Evolutionary conservation across 805 yeast species (phyloP).

Genomic region (Sugiyamaella chiloensis): DNA sequence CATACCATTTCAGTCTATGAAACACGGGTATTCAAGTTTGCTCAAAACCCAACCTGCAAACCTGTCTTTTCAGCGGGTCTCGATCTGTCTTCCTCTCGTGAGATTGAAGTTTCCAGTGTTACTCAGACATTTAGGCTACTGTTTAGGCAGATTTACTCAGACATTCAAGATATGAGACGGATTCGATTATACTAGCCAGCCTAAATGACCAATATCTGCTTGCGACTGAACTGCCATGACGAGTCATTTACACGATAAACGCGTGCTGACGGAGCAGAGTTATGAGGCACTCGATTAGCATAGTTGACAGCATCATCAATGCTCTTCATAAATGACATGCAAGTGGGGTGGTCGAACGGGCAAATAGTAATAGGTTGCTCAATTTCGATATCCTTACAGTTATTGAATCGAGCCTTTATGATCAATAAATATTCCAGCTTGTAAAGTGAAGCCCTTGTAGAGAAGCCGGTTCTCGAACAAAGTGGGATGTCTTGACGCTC

Average conservation of each 20-base stretch:
- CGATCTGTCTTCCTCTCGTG: too few species aligned
- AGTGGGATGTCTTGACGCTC: conserved; percentile 37
- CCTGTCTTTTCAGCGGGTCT: too few species aligned
- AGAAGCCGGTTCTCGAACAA: conserved; percentile 33
- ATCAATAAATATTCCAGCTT: conserved; percentile 33
- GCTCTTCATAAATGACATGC: conserved; percentile 34
- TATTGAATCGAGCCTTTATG: conserved; percentile 35
- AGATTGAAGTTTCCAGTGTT: too few species aligned
- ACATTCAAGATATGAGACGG: too few species aligned
- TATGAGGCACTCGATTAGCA: conserved; percentile 22
- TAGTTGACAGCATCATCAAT: conserved; percentile 33
- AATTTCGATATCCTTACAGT: conserved; percentile 38
- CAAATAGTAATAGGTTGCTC: conserved; percentile 34
- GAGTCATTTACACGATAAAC: conserved; percentile 1
- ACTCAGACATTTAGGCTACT: too few species aligned
- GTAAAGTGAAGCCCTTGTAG: conserved; percentile 36
- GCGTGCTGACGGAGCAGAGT: conserved; percentile 1
- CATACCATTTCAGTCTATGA: too few species aligned
- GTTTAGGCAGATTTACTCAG: too few species aligned
- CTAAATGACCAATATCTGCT: conserved; percentile 6
- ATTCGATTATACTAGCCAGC: too few species aligned
- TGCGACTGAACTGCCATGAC: not conserved
- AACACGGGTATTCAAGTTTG: too few species aligned
- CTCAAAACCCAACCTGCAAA: too few species aligned
- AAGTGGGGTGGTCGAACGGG: conserved; percentile 37